These are phyloP conservation scores for Styphnolobium japonicum DNA, from an alignment of 306 rosid genomes.

Conservation along the genomic window DNA sequence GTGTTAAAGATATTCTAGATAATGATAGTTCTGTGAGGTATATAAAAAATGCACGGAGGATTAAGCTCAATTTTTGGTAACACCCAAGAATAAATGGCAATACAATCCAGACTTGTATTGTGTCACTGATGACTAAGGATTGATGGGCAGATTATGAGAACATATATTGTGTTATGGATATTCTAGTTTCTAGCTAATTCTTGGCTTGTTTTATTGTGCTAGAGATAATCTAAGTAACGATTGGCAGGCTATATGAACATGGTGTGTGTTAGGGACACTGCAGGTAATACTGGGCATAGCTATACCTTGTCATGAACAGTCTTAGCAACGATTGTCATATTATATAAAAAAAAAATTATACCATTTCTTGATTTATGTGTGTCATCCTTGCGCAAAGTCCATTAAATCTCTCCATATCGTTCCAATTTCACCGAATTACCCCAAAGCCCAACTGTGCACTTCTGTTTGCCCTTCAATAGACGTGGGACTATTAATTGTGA, in stretches of 20 bases:
- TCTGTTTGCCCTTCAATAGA: too few relatives aligned
- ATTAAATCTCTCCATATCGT: neutral
- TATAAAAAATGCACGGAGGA: too few relatives aligned
- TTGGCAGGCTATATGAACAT: neutral
- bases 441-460: conserved; percentile 27
- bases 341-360: too few relatives aligned
- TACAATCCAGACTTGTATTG: neutral
- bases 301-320: neutral
- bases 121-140: neutral
- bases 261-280: neutral
- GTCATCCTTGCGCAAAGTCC: neutral
- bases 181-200: neutral
- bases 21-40: neutral
- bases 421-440: neutral
- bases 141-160: neutral
- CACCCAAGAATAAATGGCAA: too few relatives aligned
- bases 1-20: neutral
- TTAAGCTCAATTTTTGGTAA: too few relatives aligned
- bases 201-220: neutral
- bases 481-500: too few relatives aligned
- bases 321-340: neutral
- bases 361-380: neutral
- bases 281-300: neutral
- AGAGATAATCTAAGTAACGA: neutral
- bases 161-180: neutral